phyloP scores from a whole-genome alignment of 2,329 filamentous ascomycete species.

The Talaromyces sp. region DNA sequence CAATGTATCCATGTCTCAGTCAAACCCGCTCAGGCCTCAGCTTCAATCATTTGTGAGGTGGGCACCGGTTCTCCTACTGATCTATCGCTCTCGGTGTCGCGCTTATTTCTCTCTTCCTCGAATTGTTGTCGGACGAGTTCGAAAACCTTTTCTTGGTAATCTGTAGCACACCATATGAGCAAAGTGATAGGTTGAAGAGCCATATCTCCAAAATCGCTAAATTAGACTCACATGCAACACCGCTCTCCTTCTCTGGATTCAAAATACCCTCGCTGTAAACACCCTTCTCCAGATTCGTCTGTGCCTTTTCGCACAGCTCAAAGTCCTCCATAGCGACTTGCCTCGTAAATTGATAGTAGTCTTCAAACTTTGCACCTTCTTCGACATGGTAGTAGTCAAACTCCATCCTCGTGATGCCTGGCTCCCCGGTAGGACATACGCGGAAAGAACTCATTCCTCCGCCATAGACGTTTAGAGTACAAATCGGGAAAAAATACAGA shows the following conservation, averaged over 20 bases:
- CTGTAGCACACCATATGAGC: constrained; percentile 24
- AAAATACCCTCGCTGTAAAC: constrained; percentile 55
- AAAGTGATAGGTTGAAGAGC: not conserved
- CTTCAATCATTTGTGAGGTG: not conserved
- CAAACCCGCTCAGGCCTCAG: not conserved
- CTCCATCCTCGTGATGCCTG: constrained; percentile 53
- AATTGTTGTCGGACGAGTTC: constrained; percentile 46
- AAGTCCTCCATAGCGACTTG: constrained; percentile 57
- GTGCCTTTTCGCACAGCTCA: constrained; percentile 56
- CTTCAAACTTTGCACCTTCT: constrained; percentile 52
- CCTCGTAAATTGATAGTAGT: constrained; percentile 56
- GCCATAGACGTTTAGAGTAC: constrained; percentile 56
- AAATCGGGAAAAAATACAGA: constrained; percentile 58
- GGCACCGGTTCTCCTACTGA: not conserved
- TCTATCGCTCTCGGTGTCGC: not conserved
- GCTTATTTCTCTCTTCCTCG: constrained; percentile 30
- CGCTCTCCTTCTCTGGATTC: constrained; percentile 56
- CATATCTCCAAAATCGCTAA: constrained; percentile 4
- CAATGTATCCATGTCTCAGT: not conserved
- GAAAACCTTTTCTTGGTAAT: constrained; percentile 48
- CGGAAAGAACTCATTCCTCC: constrained; percentile 58
- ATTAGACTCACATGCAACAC: constrained; percentile 47
- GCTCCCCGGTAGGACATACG: constrained; percentile 51
- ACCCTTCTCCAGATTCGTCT: constrained; percentile 52
- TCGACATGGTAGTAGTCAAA: constrained; percentile 58